phyloP scores from a whole-genome alignment of 2,329 filamentous ascomycete genomes.

The Colletotrichum phormii region DNA sequence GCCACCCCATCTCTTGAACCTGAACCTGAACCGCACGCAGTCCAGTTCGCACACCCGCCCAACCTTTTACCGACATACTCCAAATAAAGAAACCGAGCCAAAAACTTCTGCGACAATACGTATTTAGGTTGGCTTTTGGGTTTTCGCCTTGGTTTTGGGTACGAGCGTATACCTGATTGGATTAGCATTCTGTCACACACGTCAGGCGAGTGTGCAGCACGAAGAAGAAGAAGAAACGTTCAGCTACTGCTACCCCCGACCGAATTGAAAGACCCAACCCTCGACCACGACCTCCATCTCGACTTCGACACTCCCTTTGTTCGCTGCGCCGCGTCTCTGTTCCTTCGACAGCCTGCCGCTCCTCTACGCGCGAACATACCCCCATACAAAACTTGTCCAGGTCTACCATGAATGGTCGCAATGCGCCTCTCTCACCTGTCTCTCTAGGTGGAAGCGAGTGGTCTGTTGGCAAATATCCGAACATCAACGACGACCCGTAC shows the following conservation, averaged over 20 bases:
- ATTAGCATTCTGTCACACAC: conserved; percentile 9
- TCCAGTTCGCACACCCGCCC: conserved; percentile 3
- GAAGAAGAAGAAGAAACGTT: conserved; percentile 6
- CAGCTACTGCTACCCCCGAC: conserved; percentile 12
- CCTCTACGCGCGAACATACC: conserved; percentile 19
- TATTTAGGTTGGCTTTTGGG: conserved; percentile 30
- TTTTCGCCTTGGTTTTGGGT: conserved; percentile 23
- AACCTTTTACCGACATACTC: neutral
- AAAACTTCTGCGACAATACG: conserved; percentile 26
- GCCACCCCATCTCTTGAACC: neutral
- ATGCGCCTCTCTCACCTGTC: conserved; percentile 83
- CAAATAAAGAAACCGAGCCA: neutral
- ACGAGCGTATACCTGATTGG: conserved; percentile 31
- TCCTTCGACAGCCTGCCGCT: conserved; percentile 40
- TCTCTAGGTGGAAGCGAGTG: conserved; percentile 88
- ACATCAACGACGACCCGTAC: conserved; percentile 63
- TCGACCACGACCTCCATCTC: conserved; percentile 10
- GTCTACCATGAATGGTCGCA: conserved; percentile 75
- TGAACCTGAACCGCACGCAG: neutral
- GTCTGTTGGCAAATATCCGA: conserved; percentile 77
- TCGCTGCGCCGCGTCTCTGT: conserved; percentile 23
- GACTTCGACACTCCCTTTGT: conserved; percentile 31
- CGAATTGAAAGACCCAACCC: conserved; percentile 5
- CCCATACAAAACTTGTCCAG: conserved; percentile 12
- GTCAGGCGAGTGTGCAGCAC: neutral